Base-by-base conservation (phyloP, 495 filamentous ascomycete genomes). In the Tuber aestivum region DNA sequence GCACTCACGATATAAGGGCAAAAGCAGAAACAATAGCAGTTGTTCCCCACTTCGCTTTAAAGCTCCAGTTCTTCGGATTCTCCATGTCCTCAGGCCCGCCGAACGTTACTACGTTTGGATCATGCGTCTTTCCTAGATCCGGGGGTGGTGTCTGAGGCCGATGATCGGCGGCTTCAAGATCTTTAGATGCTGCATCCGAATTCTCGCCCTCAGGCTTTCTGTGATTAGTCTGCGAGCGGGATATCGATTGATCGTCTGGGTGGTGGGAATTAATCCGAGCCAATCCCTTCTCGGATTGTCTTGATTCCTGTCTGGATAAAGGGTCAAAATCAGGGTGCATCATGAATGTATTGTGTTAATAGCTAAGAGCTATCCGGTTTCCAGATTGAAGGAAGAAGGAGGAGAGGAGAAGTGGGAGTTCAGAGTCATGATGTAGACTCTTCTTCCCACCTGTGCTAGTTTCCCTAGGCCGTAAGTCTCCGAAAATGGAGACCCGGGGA, bases 1-100 rank as follows among this genome's bases (percentile, higher is more conserved):
- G 82, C 27, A 86, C 75, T 0, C 91, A 91, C 0, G 91, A 92
- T 72, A 94, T 91, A 74, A 94, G 88, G 0, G 90, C 92, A 82
- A 89, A 91, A 14, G 84, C 84, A 0, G 89, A 85, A 1, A 86
- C 75, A 41, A 91, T 85, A 79, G 89, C 86, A 4, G 93, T 91
- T 76, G 90, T 87, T 6, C 86, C 45, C 89, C 91, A 93, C 84
- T 94, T 94, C 80, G 87, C 88, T 48, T 79, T 78, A 12, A 83
- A 81, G 1, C 87, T 77, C 85, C 89, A 91, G 83, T 92, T 92
- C 83, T 86, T 86, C 1, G 90, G 90, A 80, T 92, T 90, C 68
- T 87, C 85, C 6, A 86, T 88, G 75, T 92, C 90, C 71, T 89
- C 82, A 40, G 86, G 85, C 0, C 88, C 88, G 10, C n/a, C n/a